phyloP scores from a whole-genome alignment of 768 basidiomycete species.

The Lentinus brumalis region DNA sequence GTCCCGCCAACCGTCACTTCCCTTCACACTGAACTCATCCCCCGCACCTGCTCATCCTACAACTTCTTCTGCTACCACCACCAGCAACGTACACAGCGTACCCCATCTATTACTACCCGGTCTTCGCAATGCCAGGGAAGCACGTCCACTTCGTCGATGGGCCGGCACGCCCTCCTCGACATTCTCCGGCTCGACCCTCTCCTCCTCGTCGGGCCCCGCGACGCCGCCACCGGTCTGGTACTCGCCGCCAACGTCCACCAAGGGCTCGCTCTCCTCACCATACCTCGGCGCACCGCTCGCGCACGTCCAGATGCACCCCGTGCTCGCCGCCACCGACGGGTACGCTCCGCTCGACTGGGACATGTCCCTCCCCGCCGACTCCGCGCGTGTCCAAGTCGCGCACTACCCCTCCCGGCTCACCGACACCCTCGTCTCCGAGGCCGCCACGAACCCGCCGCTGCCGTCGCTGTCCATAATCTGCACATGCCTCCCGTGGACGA shows the following conservation, averaged over 20 bases:
- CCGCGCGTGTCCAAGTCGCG: neutral
- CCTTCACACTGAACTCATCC: neutral
- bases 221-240: conserved; percentile 7
- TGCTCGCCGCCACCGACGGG: conserved; percentile 23
- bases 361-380: conserved; percentile 8
- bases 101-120: conserved; percentile 3
- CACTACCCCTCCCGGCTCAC: conserved; percentile 1
- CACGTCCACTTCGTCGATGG: conserved; percentile 27
- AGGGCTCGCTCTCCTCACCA: conserved; percentile 6
- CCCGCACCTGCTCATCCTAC: neutral
- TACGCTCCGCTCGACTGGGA: conserved; percentile 19
- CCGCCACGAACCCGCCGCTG: conserved; percentile 33
- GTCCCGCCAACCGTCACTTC: neutral
- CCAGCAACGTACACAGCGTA: neutral
- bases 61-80: neutral
- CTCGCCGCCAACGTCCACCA: conserved; percentile 5
- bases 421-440: conserved; percentile 23
- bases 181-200: conserved; percentile 20
- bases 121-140: conserved; percentile 21
- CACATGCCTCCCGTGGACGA: conserved; percentile 36
- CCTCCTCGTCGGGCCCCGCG: conserved; percentile 23
- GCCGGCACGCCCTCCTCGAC: conserved; percentile 25
- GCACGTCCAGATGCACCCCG: conserved; percentile 12
- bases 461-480: conserved; percentile 33
- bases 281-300: conserved; percentile 6